Base-by-base conservation (phyloP, 2,329 filamentous ascomycete genomes). In the Aspergillus neotritici region DNA sequence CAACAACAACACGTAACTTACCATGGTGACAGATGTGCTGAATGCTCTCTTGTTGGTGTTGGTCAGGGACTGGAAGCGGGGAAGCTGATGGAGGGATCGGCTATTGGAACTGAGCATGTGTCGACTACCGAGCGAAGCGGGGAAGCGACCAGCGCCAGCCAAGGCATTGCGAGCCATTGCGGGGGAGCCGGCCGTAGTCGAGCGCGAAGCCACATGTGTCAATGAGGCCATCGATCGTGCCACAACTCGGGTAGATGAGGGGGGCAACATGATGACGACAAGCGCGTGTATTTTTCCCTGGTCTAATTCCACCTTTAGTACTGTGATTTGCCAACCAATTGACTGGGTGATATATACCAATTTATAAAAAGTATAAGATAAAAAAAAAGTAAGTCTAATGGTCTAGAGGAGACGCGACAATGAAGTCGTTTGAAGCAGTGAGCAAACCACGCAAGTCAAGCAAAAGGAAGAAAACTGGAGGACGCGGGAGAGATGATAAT, bases 11-110 rank as follows among this genome's bases (percentile, higher is more conserved):
- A 31, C n/a, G n/a, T 16, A 10, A 49, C 56, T 41, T 59, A 67
- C 64, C 64, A 67, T 67, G 52, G 48, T 66, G 54, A 59, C 52
- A 37, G 64, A 65, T 44, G 63, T 63, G 53, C 57, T 55, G 49
- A 67, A 67, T 41, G 62, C 52, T 56, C 63, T 56, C 56, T 61
- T 62, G 56, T 51, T 60, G 46, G 56, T 47, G 42, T 54, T 52
- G 34, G 51, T 58, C 36, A 66, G 41, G 25, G 57, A 58, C 48
- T 66, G 64, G 44, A 67, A 60, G 52, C 62, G 64, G 54, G 64
- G 54, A 47, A 63, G 63, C n/a, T 64, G 60, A 44, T 53, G 49
- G 28, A 58, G 43, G 37, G 49, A 47, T 39, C 57, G 57, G 57
- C 50, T 50, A 55, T 54, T 62, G 44, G 57, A 58, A 54, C 60